Evolutionary conservation across 192 early-diverging fungal species (phyloP).

Genomic region (Rhizophagus clarus): DNA sequence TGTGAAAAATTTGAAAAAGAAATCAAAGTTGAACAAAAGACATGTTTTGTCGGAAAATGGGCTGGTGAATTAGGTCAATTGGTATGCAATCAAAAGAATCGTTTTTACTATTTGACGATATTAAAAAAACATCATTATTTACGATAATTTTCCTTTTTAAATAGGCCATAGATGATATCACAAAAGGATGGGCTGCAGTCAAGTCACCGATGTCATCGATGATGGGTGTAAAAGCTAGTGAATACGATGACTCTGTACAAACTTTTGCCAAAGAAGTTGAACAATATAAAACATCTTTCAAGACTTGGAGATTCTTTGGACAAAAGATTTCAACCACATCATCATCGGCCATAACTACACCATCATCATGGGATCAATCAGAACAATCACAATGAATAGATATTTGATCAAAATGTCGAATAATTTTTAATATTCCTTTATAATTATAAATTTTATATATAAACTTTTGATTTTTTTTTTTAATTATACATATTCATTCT

Average conservation of each 20-base stretch:
- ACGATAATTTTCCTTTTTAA: background rate
- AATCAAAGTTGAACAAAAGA: background rate
- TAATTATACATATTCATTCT: background rate
- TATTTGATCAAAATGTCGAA: background rate
- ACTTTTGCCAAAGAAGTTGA: slow-evolving; percentile 23
- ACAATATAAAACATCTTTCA: slow-evolving; percentile 27
- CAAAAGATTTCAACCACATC: slow-evolving; percentile 13
- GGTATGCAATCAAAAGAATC: slow-evolving; percentile 1
- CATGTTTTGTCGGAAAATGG: slow-evolving; percentile 27
- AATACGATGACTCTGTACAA: slow-evolving; percentile 21
- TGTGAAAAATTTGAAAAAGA: background rate
- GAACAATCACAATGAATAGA: background rate
- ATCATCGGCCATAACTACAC: background rate
- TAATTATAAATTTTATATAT: background rate
- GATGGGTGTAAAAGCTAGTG: background rate
- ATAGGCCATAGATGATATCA: slow-evolving; percentile 22
- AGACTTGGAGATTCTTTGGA: slow-evolving; percentile 15
- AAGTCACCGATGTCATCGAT: background rate
- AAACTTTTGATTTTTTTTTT: background rate
- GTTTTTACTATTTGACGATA: background rate
- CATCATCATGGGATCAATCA: background rate
- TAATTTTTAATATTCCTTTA: background rate
- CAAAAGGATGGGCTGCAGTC: background rate
- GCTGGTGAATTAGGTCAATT: slow-evolving; percentile 24
- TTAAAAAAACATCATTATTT: background rate